Evolutionary conservation across 192 early-diverging fungal genomes (phyloP).

Genomic region (Gamsiella multidivaricata): DNA sequence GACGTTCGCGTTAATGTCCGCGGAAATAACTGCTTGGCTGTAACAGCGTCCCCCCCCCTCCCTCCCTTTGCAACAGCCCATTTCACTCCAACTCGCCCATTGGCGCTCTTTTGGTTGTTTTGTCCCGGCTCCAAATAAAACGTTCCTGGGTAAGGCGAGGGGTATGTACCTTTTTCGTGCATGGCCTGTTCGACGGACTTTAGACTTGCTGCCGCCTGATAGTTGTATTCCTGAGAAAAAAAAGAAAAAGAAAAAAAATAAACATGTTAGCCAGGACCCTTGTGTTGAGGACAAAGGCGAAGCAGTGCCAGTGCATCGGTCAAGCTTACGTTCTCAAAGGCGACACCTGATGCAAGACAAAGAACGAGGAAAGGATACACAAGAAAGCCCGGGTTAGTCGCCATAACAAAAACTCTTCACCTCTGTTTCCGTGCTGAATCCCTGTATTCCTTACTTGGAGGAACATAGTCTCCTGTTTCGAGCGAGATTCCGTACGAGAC

Average conservation of each 20-base stretch:
- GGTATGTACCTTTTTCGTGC: slow-evolving; percentile 44
- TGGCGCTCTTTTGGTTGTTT: too few species aligned
- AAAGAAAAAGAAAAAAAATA: slow-evolving; percentile 9
- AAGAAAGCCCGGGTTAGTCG: background rate
- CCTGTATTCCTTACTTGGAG: slow-evolving; percentile 65
- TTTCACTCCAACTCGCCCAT: too few species aligned
- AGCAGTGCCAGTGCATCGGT: too few species aligned
- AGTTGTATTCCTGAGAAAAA: slow-evolving; percentile 33
- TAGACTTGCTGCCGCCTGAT: slow-evolving; percentile 49
- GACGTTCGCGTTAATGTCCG: background rate
- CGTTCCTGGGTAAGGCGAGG: too few species aligned
- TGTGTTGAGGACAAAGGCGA: too few species aligned
- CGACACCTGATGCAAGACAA: slow-evolving; percentile 50
- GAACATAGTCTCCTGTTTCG: slow-evolving; percentile 87
- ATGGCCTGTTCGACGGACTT: slow-evolving; percentile 49
- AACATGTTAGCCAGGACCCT: background rate
- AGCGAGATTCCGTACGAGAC: slow-evolving; percentile 81
- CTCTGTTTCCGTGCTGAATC: background rate
- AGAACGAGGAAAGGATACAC: slow-evolving; percentile 7
- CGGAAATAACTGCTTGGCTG: too few species aligned
- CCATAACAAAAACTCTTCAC: background rate
- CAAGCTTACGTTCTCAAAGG: slow-evolving; percentile 67
- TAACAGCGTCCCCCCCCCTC: too few species aligned
- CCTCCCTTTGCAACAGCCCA: too few species aligned
- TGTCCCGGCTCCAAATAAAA: too few species aligned